phyloP scores from a whole-genome alignment of 768 basidiomycete genomes.

The Boletus edulis region DNA sequence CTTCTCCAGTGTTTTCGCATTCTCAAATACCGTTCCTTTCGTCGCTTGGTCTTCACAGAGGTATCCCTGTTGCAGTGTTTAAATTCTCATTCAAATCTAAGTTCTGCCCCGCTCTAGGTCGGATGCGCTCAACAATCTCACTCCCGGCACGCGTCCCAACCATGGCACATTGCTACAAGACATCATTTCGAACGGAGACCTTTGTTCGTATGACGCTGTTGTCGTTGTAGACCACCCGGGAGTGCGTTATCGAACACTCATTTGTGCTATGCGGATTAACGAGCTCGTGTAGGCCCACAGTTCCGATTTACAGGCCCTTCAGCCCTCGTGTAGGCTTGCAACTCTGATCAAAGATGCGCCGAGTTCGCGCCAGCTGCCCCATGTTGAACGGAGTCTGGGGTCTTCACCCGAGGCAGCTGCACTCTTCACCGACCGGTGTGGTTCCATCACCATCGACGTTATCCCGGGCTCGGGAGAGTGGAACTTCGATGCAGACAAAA shows the following conservation, averaged over 20 bases:
- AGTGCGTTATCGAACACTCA: slow-evolving; percentile 41
- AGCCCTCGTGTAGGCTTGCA: slow-evolving; percentile 49
- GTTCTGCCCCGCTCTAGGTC: slow-evolving; percentile 37
- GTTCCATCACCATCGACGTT: slow-evolving; percentile 45
- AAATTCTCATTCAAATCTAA: background rate
- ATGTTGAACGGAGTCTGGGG: slow-evolving; percentile 38
- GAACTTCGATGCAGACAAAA: slow-evolving; percentile 37
- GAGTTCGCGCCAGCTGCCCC: slow-evolving; percentile 61
- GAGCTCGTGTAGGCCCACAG: slow-evolving; percentile 55
- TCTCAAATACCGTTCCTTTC: slow-evolving; percentile 60
- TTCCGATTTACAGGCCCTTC: slow-evolving; percentile 67
- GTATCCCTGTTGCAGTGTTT: slow-evolving; percentile 32
- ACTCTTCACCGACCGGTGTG: slow-evolving; percentile 51
- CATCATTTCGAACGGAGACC: slow-evolving; percentile 41
- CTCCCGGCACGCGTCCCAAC: slow-evolving; percentile 30
- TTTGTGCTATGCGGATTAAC: slow-evolving; percentile 1
- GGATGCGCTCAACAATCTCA: slow-evolving; percentile 42
- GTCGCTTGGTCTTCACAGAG: slow-evolving; percentile 70
- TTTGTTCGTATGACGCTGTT: slow-evolving; percentile 66
- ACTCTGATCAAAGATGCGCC: slow-evolving; percentile 47
- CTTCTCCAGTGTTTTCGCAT: slow-evolving; percentile 45
- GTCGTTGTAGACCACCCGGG: slow-evolving; percentile 71
- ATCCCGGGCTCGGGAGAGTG: slow-evolving; percentile 37
- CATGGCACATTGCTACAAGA: slow-evolving; percentile 40
- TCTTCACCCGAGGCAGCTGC: slow-evolving; percentile 39